Evolutionary conservation across 2,329 filamentous ascomycete species (phyloP), one percentile per base, ranked within the genome.

Genomic region (Clonostachys rosea): DNA sequence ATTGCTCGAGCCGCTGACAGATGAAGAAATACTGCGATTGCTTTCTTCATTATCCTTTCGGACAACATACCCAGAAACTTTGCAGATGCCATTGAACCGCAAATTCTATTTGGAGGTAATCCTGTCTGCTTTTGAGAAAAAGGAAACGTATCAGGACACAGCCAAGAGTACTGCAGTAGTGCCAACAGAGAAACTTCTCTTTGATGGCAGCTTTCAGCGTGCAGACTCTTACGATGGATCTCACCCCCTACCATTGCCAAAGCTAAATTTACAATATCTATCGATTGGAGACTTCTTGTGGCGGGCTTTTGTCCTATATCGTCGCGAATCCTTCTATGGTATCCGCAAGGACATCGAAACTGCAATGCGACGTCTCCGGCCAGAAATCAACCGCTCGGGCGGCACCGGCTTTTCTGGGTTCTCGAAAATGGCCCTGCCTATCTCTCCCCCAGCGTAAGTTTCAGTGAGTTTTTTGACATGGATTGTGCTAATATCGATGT

Each of bases 271-370:
- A 30, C 94, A 99, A 61, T 99, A 99, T 65, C 75, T 99, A 13
- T 95, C 91, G 4, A 83, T 96, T 44, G 91, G 91, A 4, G 94
- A 99, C 65, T 99, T 99, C 57, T 70, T 99, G n/a, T 99, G 91
- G 91, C 82, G 95, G 52, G 91, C 92, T 0, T 86, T 97, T 58
- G 78, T 95, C 13, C 73, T 99, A 9, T 94, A 96, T 62, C 84
- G 92, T 39, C 88, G 86, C 49, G 94, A 99, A 65, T 81, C 92
- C 0, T 96, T 97, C 63, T 97, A 95, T 63, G 89, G 90, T 50
- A 92, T 99, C 50, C 83, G 91, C 42, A 92, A 91, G 59, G 90
- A 99, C 61, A 83, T 99, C 48, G 90, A 96, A 61, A 81, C 89
- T 43, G 83, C 87, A 7, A 63, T 97, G 44, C 88, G 87, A 59